These are phyloP conservation scores for Flaveria brownii DNA, from an alignment of 129 eudicot species.

Conservation along the genomic window DNA sequence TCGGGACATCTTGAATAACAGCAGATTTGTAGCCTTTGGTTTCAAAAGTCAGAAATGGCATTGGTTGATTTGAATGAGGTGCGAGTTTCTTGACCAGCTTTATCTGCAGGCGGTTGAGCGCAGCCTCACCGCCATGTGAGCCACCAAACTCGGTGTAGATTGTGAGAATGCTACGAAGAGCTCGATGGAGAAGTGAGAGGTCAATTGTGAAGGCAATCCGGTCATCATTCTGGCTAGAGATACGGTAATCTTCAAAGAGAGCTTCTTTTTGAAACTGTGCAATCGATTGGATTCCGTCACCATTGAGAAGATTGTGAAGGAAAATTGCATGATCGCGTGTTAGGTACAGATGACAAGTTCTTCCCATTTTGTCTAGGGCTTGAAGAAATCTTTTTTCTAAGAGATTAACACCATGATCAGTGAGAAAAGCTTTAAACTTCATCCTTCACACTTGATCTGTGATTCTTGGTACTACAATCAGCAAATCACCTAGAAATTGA, in stretches of 20 bases:
- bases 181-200: conserved; percentile 91
- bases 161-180: conserved; percentile 69
- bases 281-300: conserved; percentile 78
- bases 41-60: conserved; percentile 82
- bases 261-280: conserved; percentile 75
- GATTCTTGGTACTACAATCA: conserved; percentile 13
- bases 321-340: conserved; percentile 75
- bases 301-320: conserved; percentile 86
- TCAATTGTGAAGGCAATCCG: conserved; percentile 84
- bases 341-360: conserved; percentile 67
- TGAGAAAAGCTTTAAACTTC: conserved; percentile 94
- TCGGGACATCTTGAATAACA: conserved; percentile 90
- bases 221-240: conserved; percentile 85
- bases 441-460: conserved; percentile 34
- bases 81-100: conserved; percentile 83
- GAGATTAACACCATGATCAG: conserved; percentile 75
- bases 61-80: conserved; percentile 64
- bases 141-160: conserved; percentile 58
- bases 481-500: neutral
- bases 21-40: conserved; percentile 83
- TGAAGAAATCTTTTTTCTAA: conserved; percentile 80
- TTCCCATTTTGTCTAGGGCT: conserved; percentile 87
- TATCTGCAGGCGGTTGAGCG: conserved; percentile 57
- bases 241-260: conserved; percentile 84
- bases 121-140: conserved; percentile 32